Evolutionary conservation across 306 rosid species (phyloP), one percentile per base, ranked within the genome.

Genomic region (Cajanus cajan): DNA sequence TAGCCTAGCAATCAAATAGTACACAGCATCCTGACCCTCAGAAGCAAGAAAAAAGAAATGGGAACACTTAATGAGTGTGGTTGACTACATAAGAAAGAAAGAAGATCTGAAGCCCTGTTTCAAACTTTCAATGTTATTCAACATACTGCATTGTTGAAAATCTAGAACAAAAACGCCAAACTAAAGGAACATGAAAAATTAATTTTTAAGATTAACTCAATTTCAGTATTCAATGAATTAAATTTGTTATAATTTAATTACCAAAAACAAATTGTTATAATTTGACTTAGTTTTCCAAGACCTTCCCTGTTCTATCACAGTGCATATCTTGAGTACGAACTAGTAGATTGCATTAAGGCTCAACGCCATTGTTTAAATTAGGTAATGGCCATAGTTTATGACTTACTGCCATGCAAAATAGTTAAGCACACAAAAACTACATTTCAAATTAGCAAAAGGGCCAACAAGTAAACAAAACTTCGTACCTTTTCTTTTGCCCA

Each of bases 401-500:
- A 75, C 63, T 25, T 41, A 65, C 7, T 34, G 22, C 39, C 57
- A 55, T 24, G 59, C 33, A 65, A 52, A 64, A 34, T 44, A 55
- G 55, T 65, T 14, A 73, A 65, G 62, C 36, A 57, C 33, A 10
- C 22, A 24, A 57, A 8, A 57, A 8, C 68, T 45, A 45, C 57
- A 58, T 34, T 68, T 54, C 62, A 70, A 36, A 12, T 52, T 10
- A 54, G 45, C 10, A 28, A 33, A 34, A 66, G 64, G 57, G 24
- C 52, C 6, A 81, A 55, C 74, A 59, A 70, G 51, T 44, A 43
- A 50, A 37, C 48, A 54, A 7, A 43, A 62, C 63, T 24, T 22
- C 83, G 31, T 88, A 95, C 99, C 98, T 95, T 95, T 85, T 95
- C 99, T 82, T 93, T 96, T 74, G 99, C 99, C 99, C 99, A 96